Evolutionary conservation across 768 basidiomycete genomes (phyloP).

Genomic region (Albatrellus ellisii): DNA sequence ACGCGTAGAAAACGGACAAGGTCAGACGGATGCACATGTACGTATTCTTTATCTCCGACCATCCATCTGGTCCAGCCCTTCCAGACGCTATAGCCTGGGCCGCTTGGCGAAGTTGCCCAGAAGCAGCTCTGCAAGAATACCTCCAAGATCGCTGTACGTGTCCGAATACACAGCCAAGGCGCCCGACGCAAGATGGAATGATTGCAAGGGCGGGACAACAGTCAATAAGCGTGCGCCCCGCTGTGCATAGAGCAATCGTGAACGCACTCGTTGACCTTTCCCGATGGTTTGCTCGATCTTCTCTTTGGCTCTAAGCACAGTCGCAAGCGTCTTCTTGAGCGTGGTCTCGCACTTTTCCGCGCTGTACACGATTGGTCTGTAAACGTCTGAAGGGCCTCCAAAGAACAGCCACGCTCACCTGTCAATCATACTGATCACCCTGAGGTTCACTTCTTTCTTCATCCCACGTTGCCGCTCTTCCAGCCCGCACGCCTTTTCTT

Average conservation of each 20-base stretch:
- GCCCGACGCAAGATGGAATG: no score
- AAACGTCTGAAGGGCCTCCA: constrained; percentile 6
- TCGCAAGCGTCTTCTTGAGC: constrained; percentile 79
- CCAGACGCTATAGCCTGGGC: constrained; percentile 88
- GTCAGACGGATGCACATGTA: no score
- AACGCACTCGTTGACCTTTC: constrained; percentile 81
- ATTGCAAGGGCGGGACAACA: no score
- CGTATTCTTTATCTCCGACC: constrained; percentile 94
- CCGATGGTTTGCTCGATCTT: constrained; percentile 93
- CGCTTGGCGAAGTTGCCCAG: constrained; percentile 97
- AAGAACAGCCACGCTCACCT: constrained; percentile 35
- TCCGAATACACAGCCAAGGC: no score
- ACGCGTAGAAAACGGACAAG: no score
- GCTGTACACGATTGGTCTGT: constrained; percentile 25
- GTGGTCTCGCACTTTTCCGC: constrained; percentile 87
- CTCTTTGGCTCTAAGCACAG: constrained; percentile 81
- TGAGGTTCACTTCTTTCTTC: constrained; percentile 94
- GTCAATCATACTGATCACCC: constrained; percentile 93
- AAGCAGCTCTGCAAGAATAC: constrained; percentile 88
- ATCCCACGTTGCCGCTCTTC: constrained; percentile 69
- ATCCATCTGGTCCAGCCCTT: constrained; percentile 85
- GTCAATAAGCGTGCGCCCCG: background rate
- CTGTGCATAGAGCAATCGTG: no score
- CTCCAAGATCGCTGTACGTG: constrained; percentile 91
- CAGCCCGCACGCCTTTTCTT: constrained; percentile 57